These are phyloP conservation scores for Ichthyophthirius multifiliis DNA, from an alignment of 169 alveolate species.

Conservation along the genomic window DNA sequence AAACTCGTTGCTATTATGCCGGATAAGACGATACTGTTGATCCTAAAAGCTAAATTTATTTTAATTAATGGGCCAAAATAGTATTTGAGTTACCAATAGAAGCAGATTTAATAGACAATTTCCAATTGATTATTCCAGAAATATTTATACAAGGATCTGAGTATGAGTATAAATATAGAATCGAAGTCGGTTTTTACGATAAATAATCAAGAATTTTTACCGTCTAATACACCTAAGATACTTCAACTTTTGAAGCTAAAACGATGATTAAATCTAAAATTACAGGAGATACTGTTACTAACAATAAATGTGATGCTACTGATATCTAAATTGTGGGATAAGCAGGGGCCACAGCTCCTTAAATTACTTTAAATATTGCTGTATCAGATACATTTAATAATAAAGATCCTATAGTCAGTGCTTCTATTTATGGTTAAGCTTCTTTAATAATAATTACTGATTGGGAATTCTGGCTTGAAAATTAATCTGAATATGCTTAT, in stretches of 20 bases:
- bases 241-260: neutral
- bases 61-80: conserved; percentile 2
- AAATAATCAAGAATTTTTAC: neutral
- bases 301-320: neutral
- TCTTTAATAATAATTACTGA: neutral
- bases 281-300: neutral
- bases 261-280: neutral
- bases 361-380: too few species aligned
- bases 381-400: neutral
- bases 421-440: neutral
- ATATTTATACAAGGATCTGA: neutral
- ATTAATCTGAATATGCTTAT: neutral
- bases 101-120: neutral
- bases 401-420: neutral
- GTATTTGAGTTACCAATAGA: neutral
- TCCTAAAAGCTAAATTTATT: neutral
- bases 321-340: neutral
- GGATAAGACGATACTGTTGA: neutral
- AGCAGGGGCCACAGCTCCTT: neutral
- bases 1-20: neutral
- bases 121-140: neutral
- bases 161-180: neutral
- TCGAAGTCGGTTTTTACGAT: neutral
- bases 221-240: neutral
- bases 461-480: neutral